Evolutionary conservation across 129 eudicot species (phyloP), one percentile per base, ranked within the genome.

Genomic region (Helianthus tuberosus): DNA sequence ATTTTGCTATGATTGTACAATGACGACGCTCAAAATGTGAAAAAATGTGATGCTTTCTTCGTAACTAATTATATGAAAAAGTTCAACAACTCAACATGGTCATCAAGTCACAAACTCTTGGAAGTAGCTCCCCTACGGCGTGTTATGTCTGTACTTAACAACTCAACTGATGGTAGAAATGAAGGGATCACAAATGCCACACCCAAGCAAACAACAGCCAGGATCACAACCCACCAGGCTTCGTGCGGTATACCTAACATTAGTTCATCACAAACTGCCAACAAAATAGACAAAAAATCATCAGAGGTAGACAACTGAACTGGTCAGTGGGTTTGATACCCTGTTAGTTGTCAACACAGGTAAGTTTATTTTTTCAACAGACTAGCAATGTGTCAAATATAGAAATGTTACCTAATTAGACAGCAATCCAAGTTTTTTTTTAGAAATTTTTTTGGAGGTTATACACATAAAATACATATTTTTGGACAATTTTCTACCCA

Each of bases 221-320:
- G 60, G 15, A 84, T 64, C 27, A 80, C 98, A 51, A 94, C 91
- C 75, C 73, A 87, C 98, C 98, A 94, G 1, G 96, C 98, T 63
- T 88, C 66, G 72, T 79, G 87, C 16, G 98, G 98, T 66, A 94
- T 88, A 36, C 97, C 97, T 25, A 94, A 39, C 49, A 88, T 7
- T 36, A 94, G 81, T 65, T 94, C 98, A 85, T 94, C 98, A 78
- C 97, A 90, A 79, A 94, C 98, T 93, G 92, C 75, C 76, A 84
- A 49, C 41, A 68, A 75, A 15, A 75, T 16, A 46, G 12, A 5
- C 16, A 60, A 2, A 63, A 38, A 64, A 15, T 38, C 49, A 36
- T 15, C 13, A n/a, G 16, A 32, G 43, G 14, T 60, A 1, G 23
- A 36, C 38, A n/a, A 5, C 51, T 3, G 36, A 66, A 44, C 17